These are phyloP conservation scores for Linnemannia exigua DNA, from an alignment of 192 early-diverging fungal genomes.

Conservation along the genomic window DNA sequence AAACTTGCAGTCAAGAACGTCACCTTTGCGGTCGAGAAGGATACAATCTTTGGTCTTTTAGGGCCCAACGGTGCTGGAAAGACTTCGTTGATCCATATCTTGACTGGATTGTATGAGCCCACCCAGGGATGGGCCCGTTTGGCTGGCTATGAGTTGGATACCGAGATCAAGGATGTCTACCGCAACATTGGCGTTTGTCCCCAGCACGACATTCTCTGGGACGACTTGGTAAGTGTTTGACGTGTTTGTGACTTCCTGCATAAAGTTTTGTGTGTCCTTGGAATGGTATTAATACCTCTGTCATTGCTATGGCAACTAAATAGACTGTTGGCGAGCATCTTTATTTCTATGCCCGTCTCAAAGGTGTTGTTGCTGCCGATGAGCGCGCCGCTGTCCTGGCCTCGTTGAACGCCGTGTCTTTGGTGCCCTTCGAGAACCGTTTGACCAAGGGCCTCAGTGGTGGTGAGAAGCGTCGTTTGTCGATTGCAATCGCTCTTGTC, in stretches of 20 bases:
- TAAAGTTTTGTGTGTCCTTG: neutral
- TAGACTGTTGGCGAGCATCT: conserved; percentile 78
- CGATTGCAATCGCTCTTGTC: conserved; percentile 81
- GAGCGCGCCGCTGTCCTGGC: conserved; percentile 62
- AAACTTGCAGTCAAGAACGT: conserved; percentile 80
- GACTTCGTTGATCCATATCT: conserved; percentile 77
- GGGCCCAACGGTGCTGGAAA: conserved; percentile 82
- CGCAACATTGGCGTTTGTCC: conserved; percentile 80
- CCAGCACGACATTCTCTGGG: conserved; percentile 83
- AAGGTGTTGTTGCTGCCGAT: conserved; percentile 66
- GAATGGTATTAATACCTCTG: neutral
- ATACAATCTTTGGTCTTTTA: conserved; percentile 76
- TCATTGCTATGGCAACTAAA: neutral
- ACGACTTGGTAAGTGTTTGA: conserved; percentile 61
- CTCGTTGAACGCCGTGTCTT: conserved; percentile 64
- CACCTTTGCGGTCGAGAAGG: conserved; percentile 72
- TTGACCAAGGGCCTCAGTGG: conserved; percentile 75
- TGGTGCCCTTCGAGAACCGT: conserved; percentile 69
- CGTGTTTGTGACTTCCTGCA: neutral
- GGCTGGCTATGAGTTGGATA: conserved; percentile 68
- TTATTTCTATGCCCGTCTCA: conserved; percentile 79
- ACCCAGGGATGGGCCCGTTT: conserved; percentile 70
- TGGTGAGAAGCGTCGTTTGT: conserved; percentile 82
- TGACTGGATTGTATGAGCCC: conserved; percentile 76
- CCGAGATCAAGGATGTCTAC: conserved; percentile 68